Evolutionary conservation across 31 red algal species (phyloP).

Genomic region (Bonnemaisonia californica): DNA sequence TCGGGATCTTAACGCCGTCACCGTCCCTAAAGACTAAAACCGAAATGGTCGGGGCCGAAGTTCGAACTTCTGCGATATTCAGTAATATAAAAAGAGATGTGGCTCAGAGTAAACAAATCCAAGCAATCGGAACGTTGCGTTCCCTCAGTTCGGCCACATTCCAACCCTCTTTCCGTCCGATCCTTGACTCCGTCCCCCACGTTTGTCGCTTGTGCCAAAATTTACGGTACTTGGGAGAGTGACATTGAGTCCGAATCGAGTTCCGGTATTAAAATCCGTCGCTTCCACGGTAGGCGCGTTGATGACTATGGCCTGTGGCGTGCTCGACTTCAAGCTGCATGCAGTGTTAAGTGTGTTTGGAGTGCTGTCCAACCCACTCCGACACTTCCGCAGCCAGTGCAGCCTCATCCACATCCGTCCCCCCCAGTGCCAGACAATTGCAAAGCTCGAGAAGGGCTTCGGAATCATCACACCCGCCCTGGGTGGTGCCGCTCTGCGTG

Average conservation of each 20-base stretch:
- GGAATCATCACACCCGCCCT: constrained; percentile 8
- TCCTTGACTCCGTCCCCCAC: too few species aligned
- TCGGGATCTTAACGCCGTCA: too few species aligned
- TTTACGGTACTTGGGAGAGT: too few species aligned
- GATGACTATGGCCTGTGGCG: constrained; percentile 23
- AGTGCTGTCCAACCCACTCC: background rate
- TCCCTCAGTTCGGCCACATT: too few species aligned
- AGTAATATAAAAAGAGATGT: too few species aligned
- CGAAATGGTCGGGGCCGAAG: too few species aligned
- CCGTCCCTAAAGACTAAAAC: too few species aligned
- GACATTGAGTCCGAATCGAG: background rate
- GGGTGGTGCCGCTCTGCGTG: constrained; percentile 4
- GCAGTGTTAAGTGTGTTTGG: constrained; percentile 15
- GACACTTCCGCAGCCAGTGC: background rate
- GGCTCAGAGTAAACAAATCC: too few species aligned
- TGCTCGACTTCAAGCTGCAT: constrained; percentile 23
- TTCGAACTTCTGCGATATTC: too few species aligned
- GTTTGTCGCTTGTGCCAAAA: too few species aligned
- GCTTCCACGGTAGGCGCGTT: constrained; percentile 12
- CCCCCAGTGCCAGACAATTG: background rate
- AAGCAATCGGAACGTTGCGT: too few species aligned
- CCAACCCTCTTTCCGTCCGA: too few species aligned
- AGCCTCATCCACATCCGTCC: background rate
- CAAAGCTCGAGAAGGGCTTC: background rate
- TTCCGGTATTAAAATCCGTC: background rate